These are phyloP conservation scores for Starmerella geochares DNA, from an alignment of 805 yeast genomes.

Conservation along the genomic window DNA sequence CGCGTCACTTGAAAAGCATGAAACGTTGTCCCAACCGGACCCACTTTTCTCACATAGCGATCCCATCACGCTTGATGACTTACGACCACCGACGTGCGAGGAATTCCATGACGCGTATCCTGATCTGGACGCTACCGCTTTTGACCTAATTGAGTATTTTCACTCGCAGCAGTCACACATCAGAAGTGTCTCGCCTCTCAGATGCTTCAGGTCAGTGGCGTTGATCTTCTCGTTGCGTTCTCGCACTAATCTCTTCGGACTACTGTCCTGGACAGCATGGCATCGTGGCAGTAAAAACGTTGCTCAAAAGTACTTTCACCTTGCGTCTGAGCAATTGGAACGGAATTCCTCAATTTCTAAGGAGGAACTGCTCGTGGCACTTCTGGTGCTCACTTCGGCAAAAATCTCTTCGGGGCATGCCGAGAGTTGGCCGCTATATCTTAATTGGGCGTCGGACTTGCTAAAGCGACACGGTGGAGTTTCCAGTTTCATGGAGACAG, in stretches of 20 bases:
- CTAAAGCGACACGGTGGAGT: constrained; percentile 56
- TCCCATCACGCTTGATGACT: neutral
- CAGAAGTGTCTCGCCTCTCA: constrained; percentile 42
- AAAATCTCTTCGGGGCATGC: constrained; percentile 79
- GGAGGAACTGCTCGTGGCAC: constrained; percentile 47
- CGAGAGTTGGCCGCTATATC: constrained; percentile 57
- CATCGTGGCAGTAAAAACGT: constrained; percentile 30
- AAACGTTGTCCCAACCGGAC: neutral
- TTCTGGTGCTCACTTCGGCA: constrained; percentile 63
- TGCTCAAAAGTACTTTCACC: constrained; percentile 25
- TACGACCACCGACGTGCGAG: neutral
- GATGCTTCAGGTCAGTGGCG: constrained; percentile 44
- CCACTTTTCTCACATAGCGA: neutral
- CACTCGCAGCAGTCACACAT: constrained; percentile 40
- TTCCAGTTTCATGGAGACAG: constrained; percentile 40
- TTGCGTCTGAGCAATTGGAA: constrained; percentile 23
- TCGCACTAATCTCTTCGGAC: constrained; percentile 40
- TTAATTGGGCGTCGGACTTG: constrained; percentile 56
- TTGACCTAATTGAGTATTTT: constrained; percentile 42
- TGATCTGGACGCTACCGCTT: constrained; percentile 38
- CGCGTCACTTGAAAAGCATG: neutral
- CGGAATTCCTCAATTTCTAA: constrained; percentile 20
- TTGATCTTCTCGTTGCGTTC: constrained; percentile 44
- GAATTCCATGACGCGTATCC: constrained; percentile 13
- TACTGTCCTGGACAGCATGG: constrained; percentile 49